Evolutionary conservation across 306 rosid species (phyloP), one percentile per base, ranked within the genome.

Genomic region (Dryas drummondii): DNA sequence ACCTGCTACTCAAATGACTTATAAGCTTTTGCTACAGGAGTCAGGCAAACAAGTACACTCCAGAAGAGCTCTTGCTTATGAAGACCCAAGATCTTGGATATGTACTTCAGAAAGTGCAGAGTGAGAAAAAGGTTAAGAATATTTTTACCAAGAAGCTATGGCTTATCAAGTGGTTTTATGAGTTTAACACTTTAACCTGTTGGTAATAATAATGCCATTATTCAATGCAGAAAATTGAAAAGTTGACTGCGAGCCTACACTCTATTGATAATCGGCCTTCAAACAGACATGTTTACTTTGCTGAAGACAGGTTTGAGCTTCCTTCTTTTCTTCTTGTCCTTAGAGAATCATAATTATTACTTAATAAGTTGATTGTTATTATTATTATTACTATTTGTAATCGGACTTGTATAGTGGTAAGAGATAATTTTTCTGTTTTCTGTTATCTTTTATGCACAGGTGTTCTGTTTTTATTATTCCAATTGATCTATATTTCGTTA

Each of bases 11-110:
- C 17, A 19, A 14, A 56, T 75, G 69, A 57, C 40, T 27, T 27
- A 26, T 49, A 16, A 67, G 4, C 47, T 69, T 53, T 53, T 69
- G n/a, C 22, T 57, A 42, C 81, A 93, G 97, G 88, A 85, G 80
- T 83, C 81, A 84, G 64, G 94, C 89, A 14, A 87, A 88, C 78
- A 91, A 88, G 81, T 90, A 90, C 17, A 87, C 83, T 75, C 81
- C 87, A 4, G 98, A 91, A 41, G 90, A 90, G 78, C 89, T 91
- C 46, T 72, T 86, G 82, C 78, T 91, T 69, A 91, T 94, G 96
- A 91, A 91, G 84, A 86, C 94, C 48, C 97, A 90, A 70, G 96
- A 91, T 82, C 85, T 84, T 11, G 96, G 94, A 48, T 94, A 94
- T 78, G 71, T 91, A 70, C 91, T 90, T 77, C 96, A 84, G 80